Evolutionary conservation across 371 early-diverging fungal genomes (phyloP), one percentile per base, ranked within the genome.

Genomic region (Rhizopus arrhizus): DNA sequence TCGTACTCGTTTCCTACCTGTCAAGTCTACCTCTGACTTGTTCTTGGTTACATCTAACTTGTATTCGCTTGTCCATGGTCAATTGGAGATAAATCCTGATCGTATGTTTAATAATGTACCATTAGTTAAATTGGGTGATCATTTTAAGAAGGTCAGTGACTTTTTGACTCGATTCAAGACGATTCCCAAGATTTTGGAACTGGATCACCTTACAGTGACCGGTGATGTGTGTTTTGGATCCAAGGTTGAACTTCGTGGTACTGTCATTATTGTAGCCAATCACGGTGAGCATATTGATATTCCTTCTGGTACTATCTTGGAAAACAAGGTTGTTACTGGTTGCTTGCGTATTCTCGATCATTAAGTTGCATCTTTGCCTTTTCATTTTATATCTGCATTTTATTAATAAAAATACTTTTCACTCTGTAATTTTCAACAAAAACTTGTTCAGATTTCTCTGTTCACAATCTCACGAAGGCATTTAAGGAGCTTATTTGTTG

Each of bases 191-290:
- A 98, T 99, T 64, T 84, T 99, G 5, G 99, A 99, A 64, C 84
- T 99, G 28, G 99, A 99, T 74, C 98, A 97, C 71, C 77, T 99
- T 49, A 99, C 99, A 0, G 98, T 99, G 5, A 94, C 97, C 34
- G 99, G 99, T 49, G 97, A 99, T 84, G 99, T 99, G 32, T 85
- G 86, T 15, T 98, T 99, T 76, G 99, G 99, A 33, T 83, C 91
- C 53, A 92, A 96, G 74, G 98, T 99, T 36, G 87, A 81, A 35
- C 82, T 99, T 28, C 85, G 92, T 68, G 99, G 99, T 52, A 99
- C 99, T 9, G 99, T 99, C 40, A 99, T 99, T 68, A 97, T 99
- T 69, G 96, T 99, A 11, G 99, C 99, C 36, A 98, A 96, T 75
- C 92, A 96, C 54, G 98, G 97, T 34, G 85, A 86, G 36, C 85